Evolutionary conservation across 768 basidiomycete genomes (phyloP).

Genomic region (Dentipellis sp.): DNA sequence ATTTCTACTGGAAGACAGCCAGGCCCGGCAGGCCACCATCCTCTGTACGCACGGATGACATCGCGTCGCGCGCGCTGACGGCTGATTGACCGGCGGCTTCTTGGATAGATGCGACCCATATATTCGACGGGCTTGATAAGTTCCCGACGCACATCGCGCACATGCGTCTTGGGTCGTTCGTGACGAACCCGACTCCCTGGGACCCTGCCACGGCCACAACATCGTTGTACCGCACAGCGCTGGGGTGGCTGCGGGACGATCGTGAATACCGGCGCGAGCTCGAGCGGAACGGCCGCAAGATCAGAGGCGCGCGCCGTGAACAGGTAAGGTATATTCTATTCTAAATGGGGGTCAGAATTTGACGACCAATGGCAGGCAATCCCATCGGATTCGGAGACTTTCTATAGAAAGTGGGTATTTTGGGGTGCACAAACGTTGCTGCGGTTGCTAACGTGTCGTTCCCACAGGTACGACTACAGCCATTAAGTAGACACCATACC

Average conservation of each 20-base stretch:
- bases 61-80: background rate
- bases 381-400: conserved; percentile 72
- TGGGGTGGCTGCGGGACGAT: conserved; percentile 86
- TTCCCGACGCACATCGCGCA: conserved; percentile 94
- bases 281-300: conserved; percentile 48
- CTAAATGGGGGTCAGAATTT: no score
- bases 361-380: conserved; percentile 29
- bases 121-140: conserved; percentile 85
- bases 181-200: conserved; percentile 65
- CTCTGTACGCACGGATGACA: conserved; percentile 45
- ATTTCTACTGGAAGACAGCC: conserved; percentile 80
- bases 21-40: conserved; percentile 74
- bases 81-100: background rate
- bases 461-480: conserved; percentile 40
- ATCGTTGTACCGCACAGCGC: conserved; percentile 60
- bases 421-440: background rate
- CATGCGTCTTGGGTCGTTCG: conserved; percentile 76
- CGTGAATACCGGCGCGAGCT: conserved; percentile 51
- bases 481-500: conserved; percentile 13
- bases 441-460: background rate
- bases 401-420: conserved; percentile 67
- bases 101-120: conserved; percentile 82
- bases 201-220: conserved; percentile 28
- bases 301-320: conserved; percentile 48
- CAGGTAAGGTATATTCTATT: conserved; percentile 27